Evolutionary conservation across 225 moss, liverwort and hornwort genomes (phyloP), one percentile per base, ranked within the genome.

Genomic region (Pseudisothecium myosuroides): DNA sequence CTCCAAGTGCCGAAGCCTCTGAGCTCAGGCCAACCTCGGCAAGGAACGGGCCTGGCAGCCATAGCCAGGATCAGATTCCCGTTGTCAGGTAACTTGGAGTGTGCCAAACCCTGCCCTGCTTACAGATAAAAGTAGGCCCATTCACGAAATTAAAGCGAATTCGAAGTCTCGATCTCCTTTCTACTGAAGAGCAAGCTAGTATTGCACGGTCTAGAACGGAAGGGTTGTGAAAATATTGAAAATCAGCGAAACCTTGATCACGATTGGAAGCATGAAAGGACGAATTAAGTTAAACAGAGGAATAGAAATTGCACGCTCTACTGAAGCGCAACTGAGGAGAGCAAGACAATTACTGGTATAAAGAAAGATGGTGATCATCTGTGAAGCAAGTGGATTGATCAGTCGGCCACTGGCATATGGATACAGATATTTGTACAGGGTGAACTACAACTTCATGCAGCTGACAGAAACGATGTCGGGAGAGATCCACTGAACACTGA

Each of bases 381-480:
- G 85, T 66, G 91, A 85, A 84, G 86, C 83, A 86, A 83, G 91
- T 87, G 91, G 87, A 87, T 92, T 82, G 87, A 92, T 88, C 87
- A 82, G 87, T 87, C 32, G 71, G 90, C 91, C 84, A 91, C 88
- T 85, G 85, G 90, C 84, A 85, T 91, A 91, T 82, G 63, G 86
- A 72, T 91, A 91, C 93, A 91, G 87, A 90, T 91, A 90, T 88
- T 81, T 91, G 91, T 93, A 93, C 93, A 88, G 65, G 81, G 80
- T 88, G 58, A 80, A 84, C 88, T 90, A 90, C 88, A 91, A 81
- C 59, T 67, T 88, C 93, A 86, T 89, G 85, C 85, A 93, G 87
- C 77, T 87, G 92, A 71, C 71, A 71, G 69, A 77, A 81, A 56
- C 41, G 58, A 80, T 83, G 52, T 73, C 76, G 52, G 76, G 76